These are phyloP conservation scores for Herpotrichia juniperi DNA, from an alignment of 2,329 filamentous ascomycete genomes.

Conservation along the genomic window DNA sequence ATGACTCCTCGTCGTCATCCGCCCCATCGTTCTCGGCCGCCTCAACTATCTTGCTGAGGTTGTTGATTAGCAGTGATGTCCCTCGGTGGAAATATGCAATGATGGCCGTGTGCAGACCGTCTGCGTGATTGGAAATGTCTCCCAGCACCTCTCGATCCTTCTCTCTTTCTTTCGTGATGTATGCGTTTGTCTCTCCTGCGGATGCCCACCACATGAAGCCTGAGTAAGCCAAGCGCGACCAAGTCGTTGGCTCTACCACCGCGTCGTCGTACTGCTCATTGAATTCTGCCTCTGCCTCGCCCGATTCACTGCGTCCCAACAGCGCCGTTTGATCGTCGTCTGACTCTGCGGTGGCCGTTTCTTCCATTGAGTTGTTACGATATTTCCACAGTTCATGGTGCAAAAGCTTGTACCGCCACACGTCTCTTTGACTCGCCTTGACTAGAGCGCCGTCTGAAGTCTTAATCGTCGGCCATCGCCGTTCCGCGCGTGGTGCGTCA, in stretches of 20 bases:
- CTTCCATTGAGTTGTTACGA: slow-evolving; percentile 27
- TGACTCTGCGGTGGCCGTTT: slow-evolving; percentile 13
- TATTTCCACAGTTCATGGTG: slow-evolving; percentile 44
- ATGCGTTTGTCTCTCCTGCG: slow-evolving; percentile 72
- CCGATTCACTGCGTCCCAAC: slow-evolving; percentile 29
- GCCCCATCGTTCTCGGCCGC: slow-evolving; percentile 49
- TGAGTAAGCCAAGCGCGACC: slow-evolving; percentile 77
- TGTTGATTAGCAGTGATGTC: slow-evolving; percentile 68
- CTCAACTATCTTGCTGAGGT: slow-evolving; percentile 67
- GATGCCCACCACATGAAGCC: slow-evolving; percentile 93
- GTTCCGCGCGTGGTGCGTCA: slow-evolving; percentile 55
- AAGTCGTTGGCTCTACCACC: slow-evolving; percentile 63
- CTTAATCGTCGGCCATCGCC: slow-evolving; percentile 80
- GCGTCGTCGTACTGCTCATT: slow-evolving; percentile 44
- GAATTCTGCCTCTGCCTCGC: slow-evolving; percentile 39
- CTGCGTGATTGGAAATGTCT: slow-evolving; percentile 51
- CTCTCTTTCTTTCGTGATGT: slow-evolving; percentile 60
- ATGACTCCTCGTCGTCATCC: slow-evolving; percentile 38
- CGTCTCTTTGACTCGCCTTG: slow-evolving; percentile 88
- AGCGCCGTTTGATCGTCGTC: slow-evolving; percentile 26
- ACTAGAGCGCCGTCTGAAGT: slow-evolving; percentile 66
- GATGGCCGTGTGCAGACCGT: slow-evolving; percentile 69
- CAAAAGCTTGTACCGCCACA: slow-evolving; percentile 67
- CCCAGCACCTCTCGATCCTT: slow-evolving; percentile 53
- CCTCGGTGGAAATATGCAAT: slow-evolving; percentile 83